These are phyloP conservation scores for Lycium ferocissimum DNA, from an alignment of 257 asterid genomes.

Conservation along the genomic window DNA sequence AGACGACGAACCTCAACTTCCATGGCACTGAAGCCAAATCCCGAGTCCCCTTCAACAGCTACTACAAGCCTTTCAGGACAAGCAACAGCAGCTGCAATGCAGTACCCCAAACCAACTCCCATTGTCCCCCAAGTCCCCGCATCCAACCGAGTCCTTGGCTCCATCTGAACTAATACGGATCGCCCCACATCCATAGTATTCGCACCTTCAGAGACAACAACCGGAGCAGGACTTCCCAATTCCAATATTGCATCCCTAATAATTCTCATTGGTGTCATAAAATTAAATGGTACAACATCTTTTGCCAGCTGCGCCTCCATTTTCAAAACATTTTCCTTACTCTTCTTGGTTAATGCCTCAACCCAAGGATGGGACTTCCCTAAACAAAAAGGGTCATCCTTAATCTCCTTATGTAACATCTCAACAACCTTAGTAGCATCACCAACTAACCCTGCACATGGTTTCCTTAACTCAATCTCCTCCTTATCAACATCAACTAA, in stretches of 20 bases:
- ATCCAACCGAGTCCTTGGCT: constrained; percentile 93
- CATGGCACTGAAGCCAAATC: constrained; percentile 97
- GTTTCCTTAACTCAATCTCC: constrained; percentile 79
- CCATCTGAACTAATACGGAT: constrained; percentile 79
- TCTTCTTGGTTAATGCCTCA: constrained; percentile 67
- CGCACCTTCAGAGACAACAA: constrained; percentile 90
- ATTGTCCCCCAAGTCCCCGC: constrained; percentile 99
- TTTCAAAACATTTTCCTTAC: constrained; percentile 73
- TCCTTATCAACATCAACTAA: constrained; percentile 71
- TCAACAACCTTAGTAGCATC: constrained; percentile 84
- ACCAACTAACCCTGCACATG: constrained; percentile 74
- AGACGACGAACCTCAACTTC: constrained; percentile 78
- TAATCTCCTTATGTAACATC: constrained; percentile 66
- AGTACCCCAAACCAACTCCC: constrained; percentile 98
- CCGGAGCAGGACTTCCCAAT: constrained; percentile 76
- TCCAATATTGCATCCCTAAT: constrained; percentile 79
- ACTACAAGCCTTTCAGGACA: constrained; percentile 84
- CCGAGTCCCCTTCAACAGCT: constrained; percentile 98
- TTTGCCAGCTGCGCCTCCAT: constrained; percentile 83
- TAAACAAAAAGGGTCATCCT: constrained; percentile 82
- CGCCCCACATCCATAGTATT: constrained; percentile 95
- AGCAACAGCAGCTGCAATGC: constrained; percentile 98
- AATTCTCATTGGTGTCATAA: constrained; percentile 87
- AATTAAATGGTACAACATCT: constrained; percentile 87
- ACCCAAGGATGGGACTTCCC: constrained; percentile 88